phyloP scores from a whole-genome alignment of 345 rosid species.

The rapeseed (Brassica napus) region Da-Ae NC_063438.1:4256001-4256500 shows the following conservation, averaged over 20 bases:
- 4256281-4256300: conserved; percentile 13
- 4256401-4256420: conserved; percentile 6
- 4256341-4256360: background rate
- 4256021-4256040: background rate
- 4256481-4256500: background rate
- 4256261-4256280: background rate
- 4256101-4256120: no score
- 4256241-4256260: conserved; percentile 15
- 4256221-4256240: background rate
- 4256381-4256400: background rate
- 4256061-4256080: no score
- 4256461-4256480: background rate
- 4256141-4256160: no score
- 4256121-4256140: no score
- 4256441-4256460: background rate
- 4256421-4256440: no score
- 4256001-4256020: background rate
- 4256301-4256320: background rate
- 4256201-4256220: background rate
- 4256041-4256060: background rate
- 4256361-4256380: background rate
- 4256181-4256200: background rate
- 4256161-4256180: background rate
- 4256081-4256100: no score
- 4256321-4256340: background rate